Percentiles rank a stretch among this genome's conserved stretches.
Conservation (phyloP, 2,329 filamentous ascomycete species). For the Parascedosporium putredinis region DNA sequence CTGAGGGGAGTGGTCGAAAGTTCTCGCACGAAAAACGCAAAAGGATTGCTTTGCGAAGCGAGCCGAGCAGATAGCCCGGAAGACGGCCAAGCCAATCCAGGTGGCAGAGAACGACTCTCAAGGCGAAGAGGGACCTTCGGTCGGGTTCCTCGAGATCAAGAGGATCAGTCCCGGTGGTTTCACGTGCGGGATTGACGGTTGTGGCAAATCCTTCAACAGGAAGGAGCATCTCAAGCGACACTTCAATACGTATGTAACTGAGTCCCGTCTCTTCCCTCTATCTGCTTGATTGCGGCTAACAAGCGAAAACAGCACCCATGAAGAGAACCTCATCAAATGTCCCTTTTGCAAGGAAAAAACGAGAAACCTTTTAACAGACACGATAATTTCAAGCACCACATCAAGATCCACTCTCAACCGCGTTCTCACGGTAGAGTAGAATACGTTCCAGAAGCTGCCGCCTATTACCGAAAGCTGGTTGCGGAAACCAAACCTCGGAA, state of each 20-base stretch:
- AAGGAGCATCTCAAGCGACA: constrained; percentile 48
- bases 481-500: constrained; percentile 2
- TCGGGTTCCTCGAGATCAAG: constrained; percentile 10
- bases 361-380: constrained; percentile 21
- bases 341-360: constrained; percentile 11
- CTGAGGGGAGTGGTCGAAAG: too few relatives aligned
- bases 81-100: neutral
- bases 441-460: constrained; percentile 1
- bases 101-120: neutral
- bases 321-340: constrained; percentile 7
- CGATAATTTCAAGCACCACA: constrained; percentile 32
- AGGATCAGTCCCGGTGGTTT: constrained; percentile 24
- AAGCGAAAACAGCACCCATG: constrained; percentile 11
- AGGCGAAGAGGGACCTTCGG: neutral
- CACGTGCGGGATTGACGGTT: constrained; percentile 35
- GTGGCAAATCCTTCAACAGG: constrained; percentile 38
- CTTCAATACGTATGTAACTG: constrained; percentile 35
- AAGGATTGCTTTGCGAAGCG: neutral
- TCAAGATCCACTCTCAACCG: constrained; percentile 26
- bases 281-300: too few relatives aligned
- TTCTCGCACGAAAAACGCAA: neutral
- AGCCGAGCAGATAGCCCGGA: neutral
- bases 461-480: neutral
- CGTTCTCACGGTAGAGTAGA: constrained; percentile 9
- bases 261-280: neutral